Evolutionary conservation across 305 asterid genomes (phyloP).

Genomic region (Fraxinus sp.): DNA sequence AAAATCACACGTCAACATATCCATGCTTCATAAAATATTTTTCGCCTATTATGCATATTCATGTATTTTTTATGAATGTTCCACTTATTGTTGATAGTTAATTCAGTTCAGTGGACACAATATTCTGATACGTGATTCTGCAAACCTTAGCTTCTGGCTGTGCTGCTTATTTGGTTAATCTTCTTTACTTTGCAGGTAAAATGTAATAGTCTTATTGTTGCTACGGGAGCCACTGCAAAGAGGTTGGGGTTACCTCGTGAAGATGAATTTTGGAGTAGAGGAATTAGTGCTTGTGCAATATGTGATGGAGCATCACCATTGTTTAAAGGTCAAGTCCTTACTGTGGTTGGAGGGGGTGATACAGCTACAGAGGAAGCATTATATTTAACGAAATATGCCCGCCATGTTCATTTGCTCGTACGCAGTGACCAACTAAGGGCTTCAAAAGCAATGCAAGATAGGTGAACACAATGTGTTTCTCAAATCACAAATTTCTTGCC

Average conservation of each 20-base stretch:
- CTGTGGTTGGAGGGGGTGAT: constrained; percentile 99
- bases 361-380: constrained; percentile 99
- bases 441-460: constrained; percentile 99
- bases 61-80: neutral
- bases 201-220: constrained; percentile 87
- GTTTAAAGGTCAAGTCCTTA: constrained; percentile 92
- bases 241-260: constrained; percentile 82
- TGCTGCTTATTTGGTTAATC: neutral
- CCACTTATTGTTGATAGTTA: neutral
- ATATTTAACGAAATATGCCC: constrained; percentile 95
- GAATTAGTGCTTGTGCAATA: constrained; percentile 99
- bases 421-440: constrained; percentile 88
- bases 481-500: neutral
- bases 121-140: neutral
- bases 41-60: neutral
- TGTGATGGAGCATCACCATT: constrained; percentile 99
- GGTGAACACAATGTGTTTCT: constrained; percentile 41
- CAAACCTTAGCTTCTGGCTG: neutral
- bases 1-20: neutral
- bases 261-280: constrained; percentile 99
- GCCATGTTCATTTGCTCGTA: constrained; percentile 96
- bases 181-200: constrained; percentile 46
- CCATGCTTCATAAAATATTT: neutral
- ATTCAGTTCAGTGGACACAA: neutral
- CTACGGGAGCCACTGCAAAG: constrained; percentile 96